Evolutionary conservation across 2,329 filamentous ascomycete species (phyloP).

Genomic region (Trichoderma gracile): DNA sequence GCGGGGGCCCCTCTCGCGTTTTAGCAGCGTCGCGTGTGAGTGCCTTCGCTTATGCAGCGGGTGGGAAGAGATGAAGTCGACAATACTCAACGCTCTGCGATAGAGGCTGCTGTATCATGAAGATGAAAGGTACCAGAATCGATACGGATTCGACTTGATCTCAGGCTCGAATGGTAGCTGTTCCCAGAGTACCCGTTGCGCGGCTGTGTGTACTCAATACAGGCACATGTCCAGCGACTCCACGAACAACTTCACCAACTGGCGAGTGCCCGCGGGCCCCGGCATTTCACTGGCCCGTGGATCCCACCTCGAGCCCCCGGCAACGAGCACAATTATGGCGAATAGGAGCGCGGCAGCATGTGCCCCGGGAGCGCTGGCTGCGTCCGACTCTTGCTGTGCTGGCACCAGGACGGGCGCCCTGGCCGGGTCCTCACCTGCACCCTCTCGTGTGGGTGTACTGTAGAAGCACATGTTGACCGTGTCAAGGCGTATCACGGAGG

Average conservation of each 20-base stretch:
- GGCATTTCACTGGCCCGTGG: conserved; percentile 14
- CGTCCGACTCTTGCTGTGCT: conserved; percentile 25
- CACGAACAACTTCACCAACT: too few relatives aligned
- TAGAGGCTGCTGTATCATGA: too few relatives aligned
- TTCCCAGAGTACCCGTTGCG: neutral
- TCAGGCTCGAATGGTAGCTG: neutral
- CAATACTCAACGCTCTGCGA: too few relatives aligned
- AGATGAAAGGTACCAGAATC: neutral
- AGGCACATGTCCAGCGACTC: neutral
- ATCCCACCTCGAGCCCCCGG: conserved; percentile 2
- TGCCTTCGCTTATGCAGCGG: conserved; percentile 17
- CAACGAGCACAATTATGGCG: conserved; percentile 9
- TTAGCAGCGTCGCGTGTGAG: conserved; percentile 22
- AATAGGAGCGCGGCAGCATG: conserved; percentile 26
- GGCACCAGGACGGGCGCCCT: conserved; percentile 27
- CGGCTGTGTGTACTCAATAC: neutral
- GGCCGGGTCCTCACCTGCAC: conserved; percentile 14
- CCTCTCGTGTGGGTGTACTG: too few relatives aligned
- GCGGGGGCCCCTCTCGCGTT: conserved; percentile 11
- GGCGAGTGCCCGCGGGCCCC: neutral
- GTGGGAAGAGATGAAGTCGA: neutral
- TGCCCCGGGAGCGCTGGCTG: conserved; percentile 22
- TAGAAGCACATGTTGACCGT: too few relatives aligned
- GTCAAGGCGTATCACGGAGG: too few relatives aligned
- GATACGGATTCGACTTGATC: neutral